phyloP scores from a whole-genome alignment of 306 rosid species.

The Inga laurina region DNA sequence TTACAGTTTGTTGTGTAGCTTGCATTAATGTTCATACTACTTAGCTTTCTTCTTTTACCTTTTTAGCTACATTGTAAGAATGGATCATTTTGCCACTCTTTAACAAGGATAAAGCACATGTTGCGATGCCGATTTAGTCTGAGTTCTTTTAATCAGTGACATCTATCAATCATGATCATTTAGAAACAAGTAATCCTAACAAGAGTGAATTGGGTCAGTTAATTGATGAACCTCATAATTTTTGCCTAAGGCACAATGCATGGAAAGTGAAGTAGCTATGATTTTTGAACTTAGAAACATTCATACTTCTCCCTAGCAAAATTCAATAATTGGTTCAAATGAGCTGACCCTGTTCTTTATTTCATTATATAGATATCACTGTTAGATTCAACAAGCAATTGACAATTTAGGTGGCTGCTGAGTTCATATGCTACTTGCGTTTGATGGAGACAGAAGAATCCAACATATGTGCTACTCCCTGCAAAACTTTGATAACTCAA shows the following conservation, averaged over 20 bases:
- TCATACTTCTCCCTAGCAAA: neutral
- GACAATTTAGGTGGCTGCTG: neutral
- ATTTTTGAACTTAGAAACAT: neutral
- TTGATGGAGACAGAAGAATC: constrained; percentile 22
- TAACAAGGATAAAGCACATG: neutral
- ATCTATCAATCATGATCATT: constrained; percentile 7
- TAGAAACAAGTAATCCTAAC: constrained; percentile 2
- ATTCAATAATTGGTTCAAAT: constrained; percentile 9
- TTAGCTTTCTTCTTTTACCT: neutral
- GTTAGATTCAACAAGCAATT: constrained; percentile 16
- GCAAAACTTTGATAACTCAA: constrained; percentile 5
- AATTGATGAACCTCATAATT: constrained; percentile 2
- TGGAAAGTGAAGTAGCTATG: neutral
- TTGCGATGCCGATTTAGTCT: constrained; percentile 1
- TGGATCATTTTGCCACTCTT: neutral
- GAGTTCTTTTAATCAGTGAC: neutral
- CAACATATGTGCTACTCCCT: neutral
- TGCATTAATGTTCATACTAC: neutral
- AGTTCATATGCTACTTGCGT: neutral
- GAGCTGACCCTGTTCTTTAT: neutral
- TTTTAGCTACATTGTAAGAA: neutral
- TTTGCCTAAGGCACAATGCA: neutral
- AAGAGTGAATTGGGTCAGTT: neutral
- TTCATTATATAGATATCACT: neutral
- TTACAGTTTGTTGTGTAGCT: neutral